Conservation (phyloP, 805 yeast genomes). For the Candida peoriensis region DNA sequence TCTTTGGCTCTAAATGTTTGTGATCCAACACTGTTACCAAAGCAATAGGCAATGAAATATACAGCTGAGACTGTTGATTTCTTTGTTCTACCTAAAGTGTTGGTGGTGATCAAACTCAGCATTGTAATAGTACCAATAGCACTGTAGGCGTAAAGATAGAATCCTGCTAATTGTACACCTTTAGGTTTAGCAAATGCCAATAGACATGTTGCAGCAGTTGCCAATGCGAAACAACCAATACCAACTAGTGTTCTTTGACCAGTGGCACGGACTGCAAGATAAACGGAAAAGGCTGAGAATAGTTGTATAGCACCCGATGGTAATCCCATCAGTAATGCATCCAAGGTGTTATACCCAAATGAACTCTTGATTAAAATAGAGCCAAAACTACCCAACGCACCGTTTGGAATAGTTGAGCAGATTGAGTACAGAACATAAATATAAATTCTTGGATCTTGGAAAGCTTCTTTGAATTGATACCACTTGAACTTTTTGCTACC, state of each 20-base stretch:
- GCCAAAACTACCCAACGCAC: slow-evolving; percentile 33
- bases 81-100: slow-evolving; percentile 74
- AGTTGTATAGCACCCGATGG: slow-evolving; percentile 32
- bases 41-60: slow-evolving; percentile 58
- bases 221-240: slow-evolving; percentile 21
- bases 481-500: slow-evolving; percentile 50
- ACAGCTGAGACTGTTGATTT: slow-evolving; percentile 55
- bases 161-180: slow-evolving; percentile 22
- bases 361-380: slow-evolving; percentile 15
- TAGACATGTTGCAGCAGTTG: slow-evolving; percentile 16
- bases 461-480: slow-evolving; percentile 48
- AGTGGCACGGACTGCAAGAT: slow-evolving; percentile 4
- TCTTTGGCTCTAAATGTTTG: slow-evolving; percentile 56
- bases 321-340: slow-evolving; percentile 24
- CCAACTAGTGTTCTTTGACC: slow-evolving; percentile 7
- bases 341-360: slow-evolving; percentile 10
- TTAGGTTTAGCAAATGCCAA: slow-evolving; percentile 26
- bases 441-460: slow-evolving; percentile 47
- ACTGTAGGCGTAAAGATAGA: slow-evolving; percentile 28
- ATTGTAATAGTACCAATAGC: slow-evolving; percentile 33
- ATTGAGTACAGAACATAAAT: slow-evolving; percentile 36
- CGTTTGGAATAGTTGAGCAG: slow-evolving; percentile 44
- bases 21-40: slow-evolving; percentile 70
- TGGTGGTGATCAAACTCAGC: slow-evolving; percentile 33
- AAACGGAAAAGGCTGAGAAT: slow-evolving; percentile 24